Base-by-base conservation (phyloP, 2,329 filamentous ascomycete species). In the Aspergillus intermedius region DNA sequence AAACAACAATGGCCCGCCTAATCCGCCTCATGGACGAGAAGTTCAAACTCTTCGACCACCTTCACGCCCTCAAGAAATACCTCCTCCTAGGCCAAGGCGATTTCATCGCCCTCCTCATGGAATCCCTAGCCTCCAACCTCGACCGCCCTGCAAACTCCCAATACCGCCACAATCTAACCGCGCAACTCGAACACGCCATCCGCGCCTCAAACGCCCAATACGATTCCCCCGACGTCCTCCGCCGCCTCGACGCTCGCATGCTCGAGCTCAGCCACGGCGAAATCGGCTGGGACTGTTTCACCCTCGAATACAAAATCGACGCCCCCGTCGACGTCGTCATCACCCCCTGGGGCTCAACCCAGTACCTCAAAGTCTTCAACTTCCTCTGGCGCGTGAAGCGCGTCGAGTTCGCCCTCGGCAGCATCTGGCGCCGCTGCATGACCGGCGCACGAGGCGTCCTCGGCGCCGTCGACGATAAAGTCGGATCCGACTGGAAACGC, bases 261-360 rank as follows among this genome's bases (percentile, higher is more conserved):
- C 79, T 98, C 37, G 91, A 97, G 71, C 79, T 97, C 5, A 94
- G 87, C 7, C 91, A 96, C 60, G 93, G 93, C 45, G 93, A 98
- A 61, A 97, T 96, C 46, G 93, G 93, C 44, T 98, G 93, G 93
- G 93, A 98, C 64, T 95, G 94, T 64, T 98, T 98, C 71, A 98
- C 93, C 0, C 81, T 98, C 7, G 94, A 98, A 67, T 98, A 98
- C 73, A 96, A 97, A 67, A 93, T 98, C 58, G 91, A 95, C 65
- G 87, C 91, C 2, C 93, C 93, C 0, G 88, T 96, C 21, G 93
- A 98, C 65, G 93, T 98, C 23, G 91, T 98, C 43, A 90, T 98
- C 35, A 97, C 91, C 0, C 89, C 94, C 39, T 96, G 91, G 82
- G 91, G 90, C 42, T 91, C 88, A 56, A 87, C 91, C 19, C 91